Base-by-base conservation (phyloP, 1,284 basidiomycete genomes). In the Moesziomyces parantarcticus region DNA sequence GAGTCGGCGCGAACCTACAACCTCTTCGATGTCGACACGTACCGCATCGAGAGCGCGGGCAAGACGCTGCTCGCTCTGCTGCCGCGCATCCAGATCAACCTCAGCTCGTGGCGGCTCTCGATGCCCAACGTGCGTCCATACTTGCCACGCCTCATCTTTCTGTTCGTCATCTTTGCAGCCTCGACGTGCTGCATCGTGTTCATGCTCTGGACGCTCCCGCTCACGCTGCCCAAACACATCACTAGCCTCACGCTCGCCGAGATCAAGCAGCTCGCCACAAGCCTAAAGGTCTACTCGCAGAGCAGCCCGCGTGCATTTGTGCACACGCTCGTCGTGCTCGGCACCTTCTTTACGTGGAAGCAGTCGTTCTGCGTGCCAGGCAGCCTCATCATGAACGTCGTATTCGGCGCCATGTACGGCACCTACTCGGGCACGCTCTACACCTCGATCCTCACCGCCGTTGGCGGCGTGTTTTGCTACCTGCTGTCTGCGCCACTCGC, bases 331-430 rank as follows among this genome's bases (percentile, higher is more conserved):
- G 32, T 78, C 22, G 82, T 82, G 25, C 53, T 82, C 14, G 65
- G 68, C 20, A 44, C 65, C n/a, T 76, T 82, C 45, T 83, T 82
- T 51, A 75, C 72, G 13, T 83, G 79, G 79, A 81, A 82, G 63
- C 82, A 83, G 70, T 74, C 81, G 5, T 83, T 81, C 41, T 80
- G 72, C 13, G 68, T 83, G 0, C 82, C 82, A 0, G 82, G 82
- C 6, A 79, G 77, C 54, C 46, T 83, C 39, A 80, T 83, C 58
- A 81, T 78, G 72, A 83, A 83, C 63, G 77, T 83, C 44, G 70
- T 83, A 18, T 82, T 80, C 45, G 82, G 82, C 20, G 81, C 81
- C 3, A 80, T 83, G 75, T 83, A 81, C 53, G 82, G 82, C 9
- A 75, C 79, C 3, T 80, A 74, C 54, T 69, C 59, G 46, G 82